Percentiles rank a stretch among this genome's conserved stretches.
phyloP scores from a whole-genome alignment of 768 basidiomycete genomes.

The Mycena metata region DNA sequence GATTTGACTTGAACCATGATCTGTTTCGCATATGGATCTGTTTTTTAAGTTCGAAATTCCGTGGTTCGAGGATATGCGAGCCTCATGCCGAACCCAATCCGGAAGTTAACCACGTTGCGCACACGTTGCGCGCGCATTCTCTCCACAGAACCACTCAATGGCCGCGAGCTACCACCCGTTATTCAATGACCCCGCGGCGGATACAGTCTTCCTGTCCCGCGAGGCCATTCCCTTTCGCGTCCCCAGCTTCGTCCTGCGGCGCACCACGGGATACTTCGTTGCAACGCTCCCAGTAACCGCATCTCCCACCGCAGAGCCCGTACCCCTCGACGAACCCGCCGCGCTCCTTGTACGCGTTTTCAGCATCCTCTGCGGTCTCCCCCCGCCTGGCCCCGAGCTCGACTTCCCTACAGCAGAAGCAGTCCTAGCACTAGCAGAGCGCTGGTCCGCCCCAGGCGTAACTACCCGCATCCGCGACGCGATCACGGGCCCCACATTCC shows the following conservation, averaged over 20 bases:
- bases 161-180: constrained; percentile 26
- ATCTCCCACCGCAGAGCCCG: constrained; percentile 1
- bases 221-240: constrained; percentile 54
- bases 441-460: constrained; percentile 30
- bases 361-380: constrained; percentile 30
- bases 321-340: constrained; percentile 14
- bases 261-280: constrained; percentile 31
- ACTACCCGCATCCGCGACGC: constrained; percentile 25
- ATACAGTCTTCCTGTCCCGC: constrained; percentile 53
- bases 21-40: no score
- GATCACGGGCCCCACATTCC: constrained; percentile 15
- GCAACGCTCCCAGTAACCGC: constrained; percentile 27
- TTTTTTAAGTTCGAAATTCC: no score
- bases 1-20: no score
- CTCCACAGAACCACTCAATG: constrained; percentile 1
- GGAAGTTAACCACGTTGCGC: constrained; percentile 11
- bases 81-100: not conserved
- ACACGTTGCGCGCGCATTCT: constrained; percentile 15
- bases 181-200: constrained; percentile 46
- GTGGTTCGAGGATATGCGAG: not conserved
- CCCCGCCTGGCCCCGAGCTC: constrained; percentile 2
- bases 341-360: constrained; percentile 17
- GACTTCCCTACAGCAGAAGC: constrained; percentile 29
- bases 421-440: constrained; percentile 25
- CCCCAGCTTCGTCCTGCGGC: constrained; percentile 47